Conservation (phyloP, 2,329 filamentous ascomycete genomes). For the Penicillium sclerotigenum region DNA sequence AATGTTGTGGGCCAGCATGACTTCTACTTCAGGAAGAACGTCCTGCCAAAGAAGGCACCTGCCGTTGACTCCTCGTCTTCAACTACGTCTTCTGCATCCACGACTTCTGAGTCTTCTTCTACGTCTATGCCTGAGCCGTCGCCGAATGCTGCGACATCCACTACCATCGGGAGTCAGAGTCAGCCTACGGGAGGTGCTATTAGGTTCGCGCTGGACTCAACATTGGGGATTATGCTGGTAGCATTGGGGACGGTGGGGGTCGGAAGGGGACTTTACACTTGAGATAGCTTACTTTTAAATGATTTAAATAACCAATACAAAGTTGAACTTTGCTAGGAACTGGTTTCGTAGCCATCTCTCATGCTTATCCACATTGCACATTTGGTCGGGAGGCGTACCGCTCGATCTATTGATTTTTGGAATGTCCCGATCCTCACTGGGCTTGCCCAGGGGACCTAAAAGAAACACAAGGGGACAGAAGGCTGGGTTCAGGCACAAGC, state of each 20-base stretch:
- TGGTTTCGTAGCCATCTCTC: slow-evolving; percentile 29
- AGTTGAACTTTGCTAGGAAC: slow-evolving; percentile 11
- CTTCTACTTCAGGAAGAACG: slow-evolving; percentile 33
- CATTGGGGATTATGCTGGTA: slow-evolving; percentile 8
- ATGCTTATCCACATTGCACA: slow-evolving; percentile 32
- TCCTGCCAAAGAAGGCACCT: slow-evolving; percentile 18
- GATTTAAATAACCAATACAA: not conserved
- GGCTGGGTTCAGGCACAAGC: slow-evolving; percentile 22
- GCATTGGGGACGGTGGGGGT: slow-evolving; percentile 12
- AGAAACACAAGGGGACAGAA: slow-evolving; percentile 31
- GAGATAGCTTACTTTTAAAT: not conserved
- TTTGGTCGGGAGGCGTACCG: slow-evolving; percentile 21
- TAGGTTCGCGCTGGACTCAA: slow-evolving; percentile 1
- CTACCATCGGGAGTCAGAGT: not conserved
- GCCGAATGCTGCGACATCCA: slow-evolving; percentile 8
- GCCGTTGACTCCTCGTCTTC: slow-evolving; percentile 12
- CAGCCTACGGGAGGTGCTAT: slow-evolving; percentile 9
- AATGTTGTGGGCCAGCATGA: slow-evolving; percentile 51
- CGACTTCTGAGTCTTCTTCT: slow-evolving; percentile 7
- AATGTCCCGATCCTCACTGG: slow-evolving; percentile 24
- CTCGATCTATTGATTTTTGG: slow-evolving; percentile 29
- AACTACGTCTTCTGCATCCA: slow-evolving; percentile 17
- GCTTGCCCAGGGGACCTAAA: slow-evolving; percentile 20
- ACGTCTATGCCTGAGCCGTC: slow-evolving; percentile 14
- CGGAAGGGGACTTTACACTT: slow-evolving; percentile 16